These are phyloP conservation scores for Hippophae rhamnoides DNA, from an alignment of 306 rosid species.

Conservation along the genomic window DNA sequence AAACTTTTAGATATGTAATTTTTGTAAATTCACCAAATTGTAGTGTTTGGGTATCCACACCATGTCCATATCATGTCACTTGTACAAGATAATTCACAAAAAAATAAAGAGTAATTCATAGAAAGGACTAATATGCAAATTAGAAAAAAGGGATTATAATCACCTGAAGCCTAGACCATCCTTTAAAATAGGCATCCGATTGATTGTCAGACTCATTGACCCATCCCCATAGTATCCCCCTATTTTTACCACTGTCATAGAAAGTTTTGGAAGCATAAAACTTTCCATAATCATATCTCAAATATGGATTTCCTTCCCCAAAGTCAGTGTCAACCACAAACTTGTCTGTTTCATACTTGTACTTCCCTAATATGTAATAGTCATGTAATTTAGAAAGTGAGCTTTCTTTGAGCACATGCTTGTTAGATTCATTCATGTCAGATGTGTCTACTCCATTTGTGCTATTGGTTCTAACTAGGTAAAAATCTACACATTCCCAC, in stretches of 20 bases:
- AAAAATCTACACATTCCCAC: conserved; percentile 96
- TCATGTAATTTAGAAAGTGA: conserved; percentile 50
- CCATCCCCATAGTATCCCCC: conserved; percentile 81
- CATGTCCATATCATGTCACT: too few species aligned
- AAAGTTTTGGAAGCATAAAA: conserved; percentile 76
- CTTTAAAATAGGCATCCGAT: conserved; percentile 42
- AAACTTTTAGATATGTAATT: too few species aligned
- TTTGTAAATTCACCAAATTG: too few species aligned
- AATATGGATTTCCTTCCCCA: conserved; percentile 15
- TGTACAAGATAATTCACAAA: too few species aligned
- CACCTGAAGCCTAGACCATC: conserved; percentile 91
- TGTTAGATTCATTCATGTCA: conserved; percentile 21
- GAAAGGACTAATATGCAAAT: background rate
- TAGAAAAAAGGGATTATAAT: background rate
- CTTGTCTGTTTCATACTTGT: conserved; percentile 31
- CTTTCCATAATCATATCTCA: conserved; percentile 78
- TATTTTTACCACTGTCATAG: conserved; percentile 42
- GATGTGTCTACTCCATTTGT: conserved; percentile 45
- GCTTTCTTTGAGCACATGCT: conserved; percentile 66
- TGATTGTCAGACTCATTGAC: conserved; percentile 61
- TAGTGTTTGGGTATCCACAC: too few species aligned
- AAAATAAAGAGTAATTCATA: too few species aligned
- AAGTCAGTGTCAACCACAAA: conserved; percentile 48
- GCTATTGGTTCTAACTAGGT: conserved; percentile 27
- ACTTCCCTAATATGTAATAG: conserved; percentile 53